Conservation (phyloP, 2,329 filamentous ascomycete genomes). For the Alternaria dauci region DNA sequence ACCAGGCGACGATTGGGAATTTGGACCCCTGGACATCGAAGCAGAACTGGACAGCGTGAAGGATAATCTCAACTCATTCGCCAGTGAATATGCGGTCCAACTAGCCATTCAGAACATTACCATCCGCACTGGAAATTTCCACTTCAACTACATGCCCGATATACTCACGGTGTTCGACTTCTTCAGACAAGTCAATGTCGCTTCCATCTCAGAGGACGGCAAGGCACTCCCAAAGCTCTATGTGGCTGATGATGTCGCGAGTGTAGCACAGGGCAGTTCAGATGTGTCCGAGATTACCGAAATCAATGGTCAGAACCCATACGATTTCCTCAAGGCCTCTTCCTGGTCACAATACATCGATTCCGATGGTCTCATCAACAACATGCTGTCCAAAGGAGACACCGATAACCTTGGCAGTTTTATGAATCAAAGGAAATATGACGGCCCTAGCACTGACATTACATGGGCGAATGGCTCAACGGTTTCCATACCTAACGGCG, state of each 20-base stretch:
- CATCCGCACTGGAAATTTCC: conserved; percentile 35
- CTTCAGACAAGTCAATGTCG: conserved; percentile 26
- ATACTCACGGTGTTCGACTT: conserved; percentile 39
- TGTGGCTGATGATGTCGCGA: conserved; percentile 28
- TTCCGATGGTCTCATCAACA: conserved; percentile 33
- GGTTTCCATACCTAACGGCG: conserved; percentile 26
- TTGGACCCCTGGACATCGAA: conserved; percentile 46
- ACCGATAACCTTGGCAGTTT: conserved; percentile 30
- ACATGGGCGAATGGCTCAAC: conserved; percentile 45
- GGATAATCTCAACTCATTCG: conserved; percentile 35
- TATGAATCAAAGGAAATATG: conserved; percentile 25
- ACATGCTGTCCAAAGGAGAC: conserved; percentile 35
- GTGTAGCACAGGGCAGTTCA: conserved; percentile 18
- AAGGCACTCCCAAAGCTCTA: conserved; percentile 47
- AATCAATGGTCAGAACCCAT: conserved; percentile 39
- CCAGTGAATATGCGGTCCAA: conserved; percentile 52
- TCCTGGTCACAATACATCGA: conserved; percentile 33
- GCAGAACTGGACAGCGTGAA: conserved; percentile 46
- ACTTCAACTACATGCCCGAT: conserved; percentile 40
- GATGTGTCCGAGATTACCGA: conserved; percentile 37
- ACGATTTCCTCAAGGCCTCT: conserved; percentile 32
- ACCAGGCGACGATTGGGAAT: conserved; percentile 43
- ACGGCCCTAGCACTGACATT: conserved; percentile 35
- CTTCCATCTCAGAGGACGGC: conserved; percentile 44
- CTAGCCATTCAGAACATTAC: conserved; percentile 40